These are phyloP conservation scores for Citrullus amarus DNA, from an alignment of 306 rosid genomes.

Conservation along the genomic window DNA sequence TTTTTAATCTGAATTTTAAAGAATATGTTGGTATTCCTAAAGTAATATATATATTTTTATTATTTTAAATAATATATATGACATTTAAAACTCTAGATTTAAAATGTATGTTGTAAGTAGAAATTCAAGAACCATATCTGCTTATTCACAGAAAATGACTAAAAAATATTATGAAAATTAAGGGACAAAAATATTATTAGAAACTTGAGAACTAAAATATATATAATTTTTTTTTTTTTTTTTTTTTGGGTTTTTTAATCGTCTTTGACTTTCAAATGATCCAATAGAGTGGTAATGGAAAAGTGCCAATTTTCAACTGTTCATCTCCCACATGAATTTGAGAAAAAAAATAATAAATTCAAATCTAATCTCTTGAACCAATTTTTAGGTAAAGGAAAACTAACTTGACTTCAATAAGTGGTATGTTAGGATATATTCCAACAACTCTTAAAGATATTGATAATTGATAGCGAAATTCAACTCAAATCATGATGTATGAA, in stretches of 20 bases:
- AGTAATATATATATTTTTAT: too few relatives aligned
- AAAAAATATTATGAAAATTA: too few relatives aligned
- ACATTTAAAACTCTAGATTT: too few relatives aligned
- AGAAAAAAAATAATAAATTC: neutral
- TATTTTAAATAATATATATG: too few relatives aligned
- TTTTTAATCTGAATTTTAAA: too few relatives aligned
- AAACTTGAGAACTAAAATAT: too few relatives aligned
- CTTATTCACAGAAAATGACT: too few relatives aligned
- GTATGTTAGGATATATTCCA: neutral
- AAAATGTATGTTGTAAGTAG: too few relatives aligned
- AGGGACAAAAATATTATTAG: too few relatives aligned
- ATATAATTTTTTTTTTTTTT: neutral
- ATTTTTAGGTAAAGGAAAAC: neutral
- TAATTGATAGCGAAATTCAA: neutral
- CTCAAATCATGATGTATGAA: neutral
- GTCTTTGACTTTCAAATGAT: neutral
- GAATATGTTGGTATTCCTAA: too few relatives aligned
- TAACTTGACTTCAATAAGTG: neutral
- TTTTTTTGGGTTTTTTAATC: neutral
- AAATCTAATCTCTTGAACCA: neutral
- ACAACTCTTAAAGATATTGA: neutral
- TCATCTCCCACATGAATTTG: neutral
- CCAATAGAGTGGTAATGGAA: neutral
- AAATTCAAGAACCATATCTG: too few relatives aligned
- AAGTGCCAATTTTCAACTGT: neutral